Conservation (phyloP, 345 rosid genomes). For the Rhodomyrtus tomentosa region DNA sequence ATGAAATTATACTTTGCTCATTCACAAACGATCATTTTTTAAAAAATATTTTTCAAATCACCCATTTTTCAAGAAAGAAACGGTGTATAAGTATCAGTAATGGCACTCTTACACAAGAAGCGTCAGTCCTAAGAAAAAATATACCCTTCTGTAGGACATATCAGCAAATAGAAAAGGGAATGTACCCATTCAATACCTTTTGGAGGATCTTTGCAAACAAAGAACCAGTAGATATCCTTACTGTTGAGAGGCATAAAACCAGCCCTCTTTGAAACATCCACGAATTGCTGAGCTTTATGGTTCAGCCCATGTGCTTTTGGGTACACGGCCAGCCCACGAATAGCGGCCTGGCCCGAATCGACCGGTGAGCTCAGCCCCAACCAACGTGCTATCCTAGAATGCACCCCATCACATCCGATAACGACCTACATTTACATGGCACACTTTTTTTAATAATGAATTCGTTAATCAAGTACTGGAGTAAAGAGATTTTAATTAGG, state of each 20-base stretch:
- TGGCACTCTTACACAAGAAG: no score
- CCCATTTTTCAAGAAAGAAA: no score
- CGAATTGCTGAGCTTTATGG: not conserved
- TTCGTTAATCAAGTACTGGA: no score
- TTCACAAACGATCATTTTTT: no score
- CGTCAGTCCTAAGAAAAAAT: no score
- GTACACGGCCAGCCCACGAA: conserved; percentile 16
- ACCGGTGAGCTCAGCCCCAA: conserved; percentile 18
- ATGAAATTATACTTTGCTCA: no score
- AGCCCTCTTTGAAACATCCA: conserved; percentile 15
- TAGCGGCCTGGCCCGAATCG: conserved; percentile 18
- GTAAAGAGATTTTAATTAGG: no score
- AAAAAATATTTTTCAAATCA: no score
- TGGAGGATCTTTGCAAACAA: not conserved
- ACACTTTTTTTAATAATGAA: no score
- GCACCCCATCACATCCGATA: conserved; percentile 39
- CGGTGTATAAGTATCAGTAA: no score
- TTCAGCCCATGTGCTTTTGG: conserved; percentile 24
- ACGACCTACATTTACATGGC: conserved; percentile 2
- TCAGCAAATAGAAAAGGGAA: no score
- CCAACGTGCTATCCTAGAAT: conserved; percentile 20
- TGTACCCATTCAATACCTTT: conserved; percentile 4
- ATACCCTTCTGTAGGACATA: no score
- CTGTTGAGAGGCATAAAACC: conserved; percentile 16
- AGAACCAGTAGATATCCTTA: conserved; percentile 18